Evolutionary conservation across 1,284 basidiomycete genomes (phyloP), one percentile per base, ranked within the genome.

Genomic region (Somion occarium): DNA sequence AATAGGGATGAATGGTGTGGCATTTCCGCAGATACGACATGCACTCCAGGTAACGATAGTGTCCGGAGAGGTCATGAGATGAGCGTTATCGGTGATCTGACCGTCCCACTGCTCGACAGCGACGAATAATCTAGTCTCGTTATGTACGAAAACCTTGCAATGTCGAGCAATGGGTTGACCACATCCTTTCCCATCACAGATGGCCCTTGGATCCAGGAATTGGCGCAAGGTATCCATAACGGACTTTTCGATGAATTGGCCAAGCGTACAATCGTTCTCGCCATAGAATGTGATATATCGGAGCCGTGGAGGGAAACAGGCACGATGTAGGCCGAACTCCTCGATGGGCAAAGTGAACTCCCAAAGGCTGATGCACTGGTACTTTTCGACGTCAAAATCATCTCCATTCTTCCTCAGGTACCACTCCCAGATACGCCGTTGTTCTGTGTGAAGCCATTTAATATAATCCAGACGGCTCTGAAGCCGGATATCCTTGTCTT

Each of bases 1-100:
- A 38, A 98, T 84, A 18, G 88, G 87, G 51, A 93, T 90, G 64
- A 95, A 92, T 0, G 91, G 91, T 18, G 94, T 94, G 3, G 85
- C 84, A 2, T 78, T 82, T 4, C 83, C 82, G 64, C 93, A 96
- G 9, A 87, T 70, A 41, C 88, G 82, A 71, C 95, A 98, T 44
- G 87, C 88, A 65, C 88, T 93, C 93, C 93, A 98, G 9, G 93
- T 96, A 44, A 91, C 90, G 60, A 97, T 86, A 51, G 85, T 75
- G 53, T 94, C 86, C 1, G 82, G 82, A 2, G 82, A 70, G 23
- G 79, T 78, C 44, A 70, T 61, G 56, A 76, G 74, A 43, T 73
- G 72, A 25, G 73, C 67, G 37, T 74, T 74, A 39, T 79, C 77
- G 51, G 80, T 78, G 53, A 88, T 87, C 59, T 87, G 83, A 11